A percentile compares a stretch with the other conserved stretches of the same genome.
Evolutionary conservation across 2,329 filamentous ascomycete species (phyloP).

Genomic region (Harringtonia aguacate): DNA sequence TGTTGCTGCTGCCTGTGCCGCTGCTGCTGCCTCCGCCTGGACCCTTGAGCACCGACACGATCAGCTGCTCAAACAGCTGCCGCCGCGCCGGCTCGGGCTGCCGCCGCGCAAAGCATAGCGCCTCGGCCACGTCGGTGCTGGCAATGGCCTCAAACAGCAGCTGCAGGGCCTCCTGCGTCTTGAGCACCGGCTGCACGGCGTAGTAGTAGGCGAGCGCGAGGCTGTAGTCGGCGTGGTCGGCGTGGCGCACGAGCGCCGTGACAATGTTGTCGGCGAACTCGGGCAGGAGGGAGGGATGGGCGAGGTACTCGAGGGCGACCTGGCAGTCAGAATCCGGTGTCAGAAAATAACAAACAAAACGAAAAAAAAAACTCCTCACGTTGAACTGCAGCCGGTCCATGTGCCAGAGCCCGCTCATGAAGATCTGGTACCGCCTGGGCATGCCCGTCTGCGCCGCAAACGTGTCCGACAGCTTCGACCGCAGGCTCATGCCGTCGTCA

Average conservation of each 20-base stretch:
- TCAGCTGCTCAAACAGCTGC: constrained; percentile 55
- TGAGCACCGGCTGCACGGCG: constrained; percentile 62
- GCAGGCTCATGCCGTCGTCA: constrained; percentile 37
- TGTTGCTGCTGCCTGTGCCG: constrained; percentile 1
- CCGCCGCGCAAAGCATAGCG: constrained; percentile 61
- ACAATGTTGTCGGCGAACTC: constrained; percentile 81
- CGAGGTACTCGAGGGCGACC: constrained; percentile 63
- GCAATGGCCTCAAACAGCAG: constrained; percentile 61
- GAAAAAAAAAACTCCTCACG: no score
- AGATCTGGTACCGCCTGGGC: constrained; percentile 65
- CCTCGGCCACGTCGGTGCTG: constrained; percentile 56
- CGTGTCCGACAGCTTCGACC: constrained; percentile 36
- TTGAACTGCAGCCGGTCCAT: constrained; percentile 63
- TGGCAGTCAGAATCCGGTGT: no score
- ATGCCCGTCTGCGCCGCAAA: constrained; percentile 57
- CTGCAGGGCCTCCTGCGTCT: constrained; percentile 47
- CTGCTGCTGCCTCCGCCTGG: constrained; percentile 16
- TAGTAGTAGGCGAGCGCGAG: constrained; percentile 72
- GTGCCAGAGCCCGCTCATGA: constrained; percentile 74
- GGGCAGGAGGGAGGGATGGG: constrained; percentile 67
- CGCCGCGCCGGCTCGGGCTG: constrained; percentile 51
- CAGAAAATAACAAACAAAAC: no score
- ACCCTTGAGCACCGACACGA: constrained; percentile 44
- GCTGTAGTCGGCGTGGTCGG: constrained; percentile 46
- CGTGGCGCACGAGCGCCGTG: constrained; percentile 52